Conservation (phyloP, 257 asterid species). For the Ajuga chamaepitys region DNA sequence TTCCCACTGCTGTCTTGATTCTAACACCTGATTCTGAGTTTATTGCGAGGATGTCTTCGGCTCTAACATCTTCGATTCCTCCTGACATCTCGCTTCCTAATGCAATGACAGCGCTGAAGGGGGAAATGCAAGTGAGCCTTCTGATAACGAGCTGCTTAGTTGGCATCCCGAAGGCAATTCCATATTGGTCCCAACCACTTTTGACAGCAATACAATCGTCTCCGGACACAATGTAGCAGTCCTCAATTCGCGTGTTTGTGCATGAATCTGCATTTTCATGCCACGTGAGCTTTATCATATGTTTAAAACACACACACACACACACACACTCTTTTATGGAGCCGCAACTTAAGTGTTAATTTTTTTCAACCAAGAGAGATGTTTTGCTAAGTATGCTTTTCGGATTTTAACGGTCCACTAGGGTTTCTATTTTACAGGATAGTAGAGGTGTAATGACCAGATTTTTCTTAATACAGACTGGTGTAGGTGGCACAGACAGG, state of each 20-base stretch:
- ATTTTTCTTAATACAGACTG: no score
- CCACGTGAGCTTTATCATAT: no score
- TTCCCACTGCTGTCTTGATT: slow-evolving; percentile 75
- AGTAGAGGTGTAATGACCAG: no score
- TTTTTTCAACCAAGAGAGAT: no score
- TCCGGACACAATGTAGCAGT: slow-evolving; percentile 94
- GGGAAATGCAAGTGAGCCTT: slow-evolving; percentile 84
- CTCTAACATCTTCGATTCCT: slow-evolving; percentile 77
- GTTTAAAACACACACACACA: no score
- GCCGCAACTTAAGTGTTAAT: no score
- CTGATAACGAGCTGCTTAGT: slow-evolving; percentile 68
- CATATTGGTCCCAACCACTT: slow-evolving; percentile 98
- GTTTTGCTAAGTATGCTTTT: no score
- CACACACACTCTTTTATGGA: no score
- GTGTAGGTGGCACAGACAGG: no score
- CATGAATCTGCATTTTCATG: slow-evolving; percentile 54
- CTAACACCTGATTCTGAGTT: slow-evolving; percentile 81
- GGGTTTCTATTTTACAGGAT: no score
- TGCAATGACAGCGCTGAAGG: slow-evolving; percentile 79
- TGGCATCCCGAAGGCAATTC: slow-evolving; percentile 93
- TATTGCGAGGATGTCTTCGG: slow-evolving; percentile 72
- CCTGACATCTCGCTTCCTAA: slow-evolving; percentile 99
- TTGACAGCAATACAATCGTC: slow-evolving; percentile 91
- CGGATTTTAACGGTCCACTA: no score
- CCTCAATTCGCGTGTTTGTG: slow-evolving; percentile 72